Evolutionary conservation across 495 filamentous ascomycete genomes (phyloP).

Genomic region (Annulohypoxylon bovei): DNA sequence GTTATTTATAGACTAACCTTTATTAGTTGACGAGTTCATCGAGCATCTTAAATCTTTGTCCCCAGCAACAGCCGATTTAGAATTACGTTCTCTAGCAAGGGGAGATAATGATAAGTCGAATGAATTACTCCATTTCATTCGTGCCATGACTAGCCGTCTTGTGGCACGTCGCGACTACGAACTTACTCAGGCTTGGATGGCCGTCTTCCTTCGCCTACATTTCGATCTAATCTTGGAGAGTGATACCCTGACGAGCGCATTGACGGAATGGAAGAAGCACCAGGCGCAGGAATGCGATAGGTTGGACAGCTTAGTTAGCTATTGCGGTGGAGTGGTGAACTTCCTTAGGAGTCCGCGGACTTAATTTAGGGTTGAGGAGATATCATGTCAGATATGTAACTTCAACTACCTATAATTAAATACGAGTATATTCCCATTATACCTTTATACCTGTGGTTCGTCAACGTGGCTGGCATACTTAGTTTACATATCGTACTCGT

Average conservation of each 20-base stretch:
- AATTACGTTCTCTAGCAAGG: conserved; percentile 80
- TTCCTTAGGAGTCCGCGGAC: conserved; percentile 78
- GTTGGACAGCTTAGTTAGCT: conserved; percentile 80
- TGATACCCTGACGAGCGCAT: conserved; percentile 55
- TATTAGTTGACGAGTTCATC: conserved; percentile 67
- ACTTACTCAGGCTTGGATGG: conserved; percentile 95
- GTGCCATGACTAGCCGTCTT: conserved; percentile 75
- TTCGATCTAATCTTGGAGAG: conserved; percentile 58
- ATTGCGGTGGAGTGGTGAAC: conserved; percentile 86
- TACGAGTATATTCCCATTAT: neutral
- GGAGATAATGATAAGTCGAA: conserved; percentile 55
- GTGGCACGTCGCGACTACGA: conserved; percentile 81
- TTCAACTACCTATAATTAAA: neutral
- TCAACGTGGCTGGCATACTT: neutral
- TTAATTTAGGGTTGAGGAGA: conserved; percentile 28
- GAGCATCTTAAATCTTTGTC: conserved; percentile 79
- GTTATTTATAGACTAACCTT: conserved; percentile 18
- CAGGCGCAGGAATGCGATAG: conserved; percentile 75
- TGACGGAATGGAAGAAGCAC: conserved; percentile 71
- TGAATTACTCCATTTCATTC: conserved; percentile 71
- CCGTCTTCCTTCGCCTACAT: conserved; percentile 85
- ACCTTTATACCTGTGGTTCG: neutral
- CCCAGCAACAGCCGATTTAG: conserved; percentile 84
- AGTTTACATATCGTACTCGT: neutral
- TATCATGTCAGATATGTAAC: conserved; percentile 5